Base-by-base conservation (phyloP, 495 filamentous ascomycete species). In the Pyrenula massariospora region DNA sequence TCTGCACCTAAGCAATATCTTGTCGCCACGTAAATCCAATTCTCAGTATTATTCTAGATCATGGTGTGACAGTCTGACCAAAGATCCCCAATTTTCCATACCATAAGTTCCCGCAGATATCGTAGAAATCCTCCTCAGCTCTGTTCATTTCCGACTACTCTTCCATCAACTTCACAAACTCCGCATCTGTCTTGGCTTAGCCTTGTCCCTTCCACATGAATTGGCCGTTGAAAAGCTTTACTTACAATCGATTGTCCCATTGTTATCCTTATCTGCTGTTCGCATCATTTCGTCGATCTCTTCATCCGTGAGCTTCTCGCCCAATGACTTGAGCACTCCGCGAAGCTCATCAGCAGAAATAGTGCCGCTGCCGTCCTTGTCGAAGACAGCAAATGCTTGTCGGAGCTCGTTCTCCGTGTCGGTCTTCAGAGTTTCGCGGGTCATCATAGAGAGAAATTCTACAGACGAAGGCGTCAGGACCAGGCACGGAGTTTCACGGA, bases 381-480 rank as follows among this genome's bases (percentile, higher is more conserved):
- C 75, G 58, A 78, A 78, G 48, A 77, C 73, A 54, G 66, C 64
- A 66, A 77, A 77, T 19, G 75, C 75, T 50, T 66, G 67, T 50
- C 68, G 55, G 19, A 78, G 68, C 57, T 78, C 75, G 57, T 71
- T 65, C 53, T 77, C 73, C 36, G 71, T 65, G 55, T 77, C 71
- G 24, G 65, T 62, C 25, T 68, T 66, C 56, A 65, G 66, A 36
- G 70, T 66, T 15, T 63, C 61, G 54, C 60, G 61, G 5, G 73
- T 68, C 75, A 78, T 77, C 62, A 78, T 71, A 22, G 65, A 66
- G 22, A 73, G 62, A 64, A 78, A 78, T 54, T 77, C 75, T 74
- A 57, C 11, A 0, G 22, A 15, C 12, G 36, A n/a, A 24, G 19
- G 19, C 12, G 25, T 51, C 51, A 25, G 48, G 21, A 2, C 23